These are phyloP conservation scores for Monilinia aucupariae DNA, from an alignment of 2,329 filamentous ascomycete genomes.

Conservation along the genomic window DNA sequence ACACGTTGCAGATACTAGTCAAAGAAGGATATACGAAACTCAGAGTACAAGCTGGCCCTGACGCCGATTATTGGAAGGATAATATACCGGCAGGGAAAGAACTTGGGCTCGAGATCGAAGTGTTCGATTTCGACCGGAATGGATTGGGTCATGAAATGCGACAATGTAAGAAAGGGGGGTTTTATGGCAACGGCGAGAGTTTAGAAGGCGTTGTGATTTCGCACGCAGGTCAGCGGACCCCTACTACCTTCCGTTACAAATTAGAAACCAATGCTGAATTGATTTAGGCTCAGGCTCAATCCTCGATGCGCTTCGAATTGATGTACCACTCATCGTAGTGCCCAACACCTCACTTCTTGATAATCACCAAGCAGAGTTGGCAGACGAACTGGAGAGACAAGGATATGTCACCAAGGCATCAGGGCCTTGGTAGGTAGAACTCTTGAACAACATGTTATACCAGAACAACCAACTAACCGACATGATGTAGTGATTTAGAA, in stretches of 20 bases:
- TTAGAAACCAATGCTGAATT: conserved; percentile 1
- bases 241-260: background rate
- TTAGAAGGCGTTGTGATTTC: conserved; percentile 72
- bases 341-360: conserved; percentile 77
- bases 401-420: conserved; percentile 59
- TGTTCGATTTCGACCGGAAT: conserved; percentile 60
- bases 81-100: conserved; percentile 22
- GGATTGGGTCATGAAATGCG: conserved; percentile 46
- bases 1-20: conserved; percentile 58
- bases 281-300: conserved; percentile 78
- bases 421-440: conserved; percentile 23
- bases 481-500: conserved; percentile 21
- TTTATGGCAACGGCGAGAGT: conserved; percentile 39
- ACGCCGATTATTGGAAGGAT: conserved; percentile 46
- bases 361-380: conserved; percentile 88
- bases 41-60: conserved; percentile 75
- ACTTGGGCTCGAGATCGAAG: conserved; percentile 47
- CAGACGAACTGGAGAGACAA: conserved; percentile 65
- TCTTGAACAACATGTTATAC: background rate
- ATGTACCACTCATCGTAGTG: conserved; percentile 78
- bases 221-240: conserved; percentile 66
- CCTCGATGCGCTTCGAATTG: conserved; percentile 70
- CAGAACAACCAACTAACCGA: conserved; percentile 1
- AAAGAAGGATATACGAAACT: conserved; percentile 63
- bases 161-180: conserved; percentile 42